Evolutionary conservation across 345 rosid species (phyloP).

Genomic region (Aethionema arabicum): DNA sequence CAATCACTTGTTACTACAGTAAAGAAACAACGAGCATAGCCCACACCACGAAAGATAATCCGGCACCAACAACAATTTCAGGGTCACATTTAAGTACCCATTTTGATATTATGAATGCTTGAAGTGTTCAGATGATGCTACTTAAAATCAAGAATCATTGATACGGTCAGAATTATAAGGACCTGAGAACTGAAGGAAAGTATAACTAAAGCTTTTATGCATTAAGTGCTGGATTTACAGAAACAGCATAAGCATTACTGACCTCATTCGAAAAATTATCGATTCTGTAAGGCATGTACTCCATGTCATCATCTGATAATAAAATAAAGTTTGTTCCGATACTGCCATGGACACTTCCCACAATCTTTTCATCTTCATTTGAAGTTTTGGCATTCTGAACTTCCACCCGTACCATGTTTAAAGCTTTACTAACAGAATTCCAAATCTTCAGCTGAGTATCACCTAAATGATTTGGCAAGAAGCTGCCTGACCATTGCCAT

Average conservation of each 20-base stretch:
- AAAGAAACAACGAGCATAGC: conserved; percentile 18
- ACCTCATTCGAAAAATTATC: conserved; percentile 99
- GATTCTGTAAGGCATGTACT: conserved; percentile 92
- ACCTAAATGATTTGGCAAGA: conserved; percentile 90
- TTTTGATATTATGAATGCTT: conserved; percentile 15
- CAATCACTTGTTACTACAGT: conserved; percentile 18
- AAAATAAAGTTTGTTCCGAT: conserved; percentile 88
- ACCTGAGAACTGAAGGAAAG: conserved; percentile 15
- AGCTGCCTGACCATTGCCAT: conserved; percentile 98
- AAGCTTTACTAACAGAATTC: conserved; percentile 66
- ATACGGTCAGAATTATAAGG: background rate
- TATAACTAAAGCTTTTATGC: conserved; percentile 5
- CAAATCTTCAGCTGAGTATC: conserved; percentile 91
- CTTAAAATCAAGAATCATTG: conserved; percentile 2
- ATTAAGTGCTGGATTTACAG: conserved; percentile 12
- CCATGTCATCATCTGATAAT: conserved; percentile 85
- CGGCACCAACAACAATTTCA: conserved; percentile 6
- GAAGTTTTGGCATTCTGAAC: conserved; percentile 88
- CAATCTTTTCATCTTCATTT: conserved; percentile 65
- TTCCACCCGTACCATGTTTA: conserved; percentile 83
- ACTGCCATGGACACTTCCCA: conserved; percentile 68
- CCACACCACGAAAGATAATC: background rate
- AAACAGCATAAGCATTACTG: conserved; percentile 31
- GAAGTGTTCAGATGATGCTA: background rate
- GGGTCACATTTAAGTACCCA: conserved; percentile 10